phyloP scores from a whole-genome alignment of 306 rosid species.

The Malus fusca region DNA sequence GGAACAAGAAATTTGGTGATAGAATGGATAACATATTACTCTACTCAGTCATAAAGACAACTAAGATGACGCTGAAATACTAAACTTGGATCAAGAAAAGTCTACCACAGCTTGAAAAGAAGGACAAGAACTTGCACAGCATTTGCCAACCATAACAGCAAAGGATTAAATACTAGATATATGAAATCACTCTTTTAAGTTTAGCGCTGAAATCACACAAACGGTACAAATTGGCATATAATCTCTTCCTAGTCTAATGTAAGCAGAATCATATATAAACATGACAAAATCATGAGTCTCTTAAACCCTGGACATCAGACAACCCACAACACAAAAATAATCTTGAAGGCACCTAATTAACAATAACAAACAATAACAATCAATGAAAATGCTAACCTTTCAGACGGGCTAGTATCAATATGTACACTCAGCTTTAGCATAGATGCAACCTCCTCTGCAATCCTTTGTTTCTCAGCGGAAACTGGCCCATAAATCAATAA shows the following conservation, averaged over 20 bases:
- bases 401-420: constrained; percentile 58
- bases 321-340: not conserved
- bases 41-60: not conserved
- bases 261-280: not conserved
- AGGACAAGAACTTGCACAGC: not conserved
- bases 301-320: not conserved
- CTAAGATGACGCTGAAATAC: not conserved
- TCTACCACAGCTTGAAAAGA: not conserved
- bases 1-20: not conserved
- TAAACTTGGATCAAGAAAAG: not conserved
- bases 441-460: constrained; percentile 86
- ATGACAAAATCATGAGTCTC: not conserved
- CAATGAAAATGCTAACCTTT: constrained; percentile 46
- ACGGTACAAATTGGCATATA: not conserved
- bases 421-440: constrained; percentile 70
- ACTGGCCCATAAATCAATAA: constrained; percentile 41
- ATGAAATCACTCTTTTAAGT: not conserved
- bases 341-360: not conserved
- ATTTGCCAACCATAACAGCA: not conserved
- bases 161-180: not conserved
- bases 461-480: constrained; percentile 77
- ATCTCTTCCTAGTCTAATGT: not conserved
- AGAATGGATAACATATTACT: not conserved
- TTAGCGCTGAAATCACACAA: not conserved
- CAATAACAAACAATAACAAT: not conserved